These are phyloP conservation scores for Schizochytrium sp. DNA, from an alignment of 108 stramenopile species.

Conservation along the genomic window DNA sequence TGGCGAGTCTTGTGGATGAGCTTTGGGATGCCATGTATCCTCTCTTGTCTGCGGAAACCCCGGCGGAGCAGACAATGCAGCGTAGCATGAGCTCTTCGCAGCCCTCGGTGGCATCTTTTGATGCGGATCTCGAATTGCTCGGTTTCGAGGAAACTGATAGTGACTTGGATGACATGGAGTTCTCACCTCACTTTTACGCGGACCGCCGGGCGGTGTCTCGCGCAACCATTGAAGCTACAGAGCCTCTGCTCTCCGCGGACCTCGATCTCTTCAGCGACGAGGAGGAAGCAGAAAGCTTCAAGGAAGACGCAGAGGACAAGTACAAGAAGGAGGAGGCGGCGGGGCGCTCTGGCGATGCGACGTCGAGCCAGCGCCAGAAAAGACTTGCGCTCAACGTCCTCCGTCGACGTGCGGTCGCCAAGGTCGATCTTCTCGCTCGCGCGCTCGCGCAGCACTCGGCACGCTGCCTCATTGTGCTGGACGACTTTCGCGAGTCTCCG, in stretches of 20 bases:
- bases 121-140: background rate
- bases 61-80: background rate
- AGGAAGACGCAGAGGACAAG: background rate
- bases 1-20: background rate
- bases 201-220: background rate
- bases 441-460: background rate
- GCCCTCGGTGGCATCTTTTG: background rate
- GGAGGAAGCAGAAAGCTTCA: background rate
- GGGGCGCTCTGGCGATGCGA: background rate
- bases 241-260: background rate
- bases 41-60: background rate
- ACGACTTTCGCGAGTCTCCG: background rate
- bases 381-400: background rate
- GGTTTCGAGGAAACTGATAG: too few relatives aligned
- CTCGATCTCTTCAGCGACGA: background rate
- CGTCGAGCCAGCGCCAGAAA: background rate
- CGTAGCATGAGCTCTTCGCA: background rate
- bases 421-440: background rate
- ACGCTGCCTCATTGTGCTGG: background rate
- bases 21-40: background rate
- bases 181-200: background rate
- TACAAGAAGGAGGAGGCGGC: background rate
- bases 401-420: background rate
- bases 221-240: background rate
- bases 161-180: background rate